Evolutionary conservation across 768 basidiomycete genomes (phyloP), one percentile per base, ranked within the genome.

Genomic region (Auricularia cornea): DNA sequence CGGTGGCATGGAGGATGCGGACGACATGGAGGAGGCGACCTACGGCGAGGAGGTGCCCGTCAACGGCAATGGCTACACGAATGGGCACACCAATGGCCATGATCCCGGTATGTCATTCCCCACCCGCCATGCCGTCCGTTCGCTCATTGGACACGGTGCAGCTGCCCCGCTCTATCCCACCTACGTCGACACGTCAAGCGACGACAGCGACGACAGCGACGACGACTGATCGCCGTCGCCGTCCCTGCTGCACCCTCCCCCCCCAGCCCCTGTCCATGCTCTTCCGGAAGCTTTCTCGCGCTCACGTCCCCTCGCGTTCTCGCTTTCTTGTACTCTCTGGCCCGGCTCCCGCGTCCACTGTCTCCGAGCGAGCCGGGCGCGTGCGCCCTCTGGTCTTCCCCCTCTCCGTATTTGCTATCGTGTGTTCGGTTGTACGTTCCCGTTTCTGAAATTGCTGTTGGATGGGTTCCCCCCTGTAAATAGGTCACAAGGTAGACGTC

Each of bases 171-270:
- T 38, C 6, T 48, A 48, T 23, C 44, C 44, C 20, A 23, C 23
- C 11, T 48, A 83, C 60, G 83, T 81, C 44, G 82, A 79, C 62
- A 79, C 79, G 20, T 80, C 80, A 10, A 84, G 82, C 65, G 79
- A 83, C 30, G 83, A 84, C 2, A 83, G 79, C 67, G 83, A 84
- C 63, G 81, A 82, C 60, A 79, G 83, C 65, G 82, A 69, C 48
- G 61, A 30, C n/a, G 16, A 38, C 3, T 5, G 48, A 62, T 29
- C 3, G 16, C 18, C 60, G 31, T 33, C 33, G 14, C 31, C 60
- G 8, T 18, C 20, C 6, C 16, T 20, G 6, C 10, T 48, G 12
- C 6, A 12, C 23, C 23, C 20, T 48, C n/a, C n/a, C n/a, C n/a
- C n/a, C n/a, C n/a, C n/a, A n/a, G n/a, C n/a, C n/a, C n/a, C n/a